Evolutionary conservation across 306 rosid species (phyloP).

Genomic region (Sechiopsis laciniata): DNA sequence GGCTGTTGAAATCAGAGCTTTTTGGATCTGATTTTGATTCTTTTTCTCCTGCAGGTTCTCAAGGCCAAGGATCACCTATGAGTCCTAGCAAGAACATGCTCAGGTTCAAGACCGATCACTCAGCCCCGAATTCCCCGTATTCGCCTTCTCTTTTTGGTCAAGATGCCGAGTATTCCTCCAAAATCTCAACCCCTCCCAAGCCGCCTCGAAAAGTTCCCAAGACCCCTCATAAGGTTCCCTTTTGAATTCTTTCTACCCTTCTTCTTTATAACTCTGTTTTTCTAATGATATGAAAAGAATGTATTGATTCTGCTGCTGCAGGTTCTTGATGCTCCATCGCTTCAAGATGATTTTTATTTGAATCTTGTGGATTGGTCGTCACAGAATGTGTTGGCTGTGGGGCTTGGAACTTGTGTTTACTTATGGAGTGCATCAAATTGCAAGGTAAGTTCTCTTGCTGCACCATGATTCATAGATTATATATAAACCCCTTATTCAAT

Average conservation of each 20-base stretch:
- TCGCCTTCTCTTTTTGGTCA: slow-evolving; percentile 70
- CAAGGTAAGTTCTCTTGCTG: slow-evolving; percentile 41
- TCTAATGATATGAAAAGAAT: neutral
- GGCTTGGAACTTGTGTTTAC: slow-evolving; percentile 86
- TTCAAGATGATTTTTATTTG: slow-evolving; percentile 96
- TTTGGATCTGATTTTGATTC: slow-evolving; percentile 89
- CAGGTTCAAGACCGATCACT: slow-evolving; percentile 69
- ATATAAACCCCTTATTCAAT: neutral
- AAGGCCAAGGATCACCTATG: slow-evolving; percentile 34
- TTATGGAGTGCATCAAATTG: slow-evolving; percentile 96
- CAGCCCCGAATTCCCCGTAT: slow-evolving; percentile 66
- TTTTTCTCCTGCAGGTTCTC: slow-evolving; percentile 49
- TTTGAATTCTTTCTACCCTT: neutral
- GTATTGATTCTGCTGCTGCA: slow-evolving; percentile 28
- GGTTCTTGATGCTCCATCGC: slow-evolving; percentile 97
- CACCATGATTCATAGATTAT: neutral
- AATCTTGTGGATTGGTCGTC: slow-evolving; percentile 98
- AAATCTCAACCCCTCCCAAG: slow-evolving; percentile 75
- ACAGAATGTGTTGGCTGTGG: slow-evolving; percentile 93
- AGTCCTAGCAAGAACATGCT: slow-evolving; percentile 93
- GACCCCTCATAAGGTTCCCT: slow-evolving; percentile 77
- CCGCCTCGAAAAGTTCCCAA: slow-evolving; percentile 94
- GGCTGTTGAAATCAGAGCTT: slow-evolving; percentile 71
- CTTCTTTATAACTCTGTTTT: neutral
- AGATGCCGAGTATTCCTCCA: slow-evolving; percentile 41